A percentile compares a stretch with the other conserved stretches of the same genome.
These are phyloP conservation scores for Phytophthora meadii DNA, from an alignment of 352 stramenopile genomes.

Conservation along the genomic window DNA sequence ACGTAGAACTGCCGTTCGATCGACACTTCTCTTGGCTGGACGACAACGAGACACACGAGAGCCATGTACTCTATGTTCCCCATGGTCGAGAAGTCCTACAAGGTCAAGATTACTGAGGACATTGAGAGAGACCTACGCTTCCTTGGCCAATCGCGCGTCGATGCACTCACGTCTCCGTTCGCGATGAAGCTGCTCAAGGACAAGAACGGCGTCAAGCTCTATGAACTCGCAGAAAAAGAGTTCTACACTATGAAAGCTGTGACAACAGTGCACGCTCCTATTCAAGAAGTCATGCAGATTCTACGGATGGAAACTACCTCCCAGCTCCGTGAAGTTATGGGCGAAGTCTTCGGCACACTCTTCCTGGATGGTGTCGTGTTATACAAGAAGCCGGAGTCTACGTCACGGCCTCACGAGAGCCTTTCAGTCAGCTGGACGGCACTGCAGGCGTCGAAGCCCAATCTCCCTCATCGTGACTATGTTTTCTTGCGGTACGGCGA, in stretches of 20 bases:
- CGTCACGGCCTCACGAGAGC: constrained; percentile 65
- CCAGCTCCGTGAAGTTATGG: constrained; percentile 79
- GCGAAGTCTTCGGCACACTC: constrained; percentile 82
- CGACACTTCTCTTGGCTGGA: constrained; percentile 1
- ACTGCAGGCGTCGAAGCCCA: constrained; percentile 81
- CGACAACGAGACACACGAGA: neutral
- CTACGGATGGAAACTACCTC: constrained; percentile 75
- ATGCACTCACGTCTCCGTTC: constrained; percentile 82
- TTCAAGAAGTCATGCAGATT: constrained; percentile 86
- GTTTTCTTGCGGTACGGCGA: constrained; percentile 87
- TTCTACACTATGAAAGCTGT: constrained; percentile 90
- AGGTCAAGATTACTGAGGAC: constrained; percentile 75
- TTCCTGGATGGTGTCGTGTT: constrained; percentile 85
- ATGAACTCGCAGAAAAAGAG: constrained; percentile 80
- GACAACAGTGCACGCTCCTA: constrained; percentile 66
- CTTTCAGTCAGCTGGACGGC: constrained; percentile 87
- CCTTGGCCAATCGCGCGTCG: constrained; percentile 81
- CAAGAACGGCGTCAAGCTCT: constrained; percentile 74
- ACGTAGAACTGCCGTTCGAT: neutral
- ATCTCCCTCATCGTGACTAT: constrained; percentile 87
- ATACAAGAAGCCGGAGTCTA: constrained; percentile 63
- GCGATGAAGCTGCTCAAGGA: constrained; percentile 84
- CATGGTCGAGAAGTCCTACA: constrained; percentile 87
- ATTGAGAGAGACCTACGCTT: constrained; percentile 88
- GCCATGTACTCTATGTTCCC: constrained; percentile 82